A percentile compares a stretch with the other conserved stretches of the same genome.
These are phyloP conservation scores for Protomyces lactucae-debilis DNA, from an alignment of 1,139 yeast species.

Conservation along the genomic window DNA sequence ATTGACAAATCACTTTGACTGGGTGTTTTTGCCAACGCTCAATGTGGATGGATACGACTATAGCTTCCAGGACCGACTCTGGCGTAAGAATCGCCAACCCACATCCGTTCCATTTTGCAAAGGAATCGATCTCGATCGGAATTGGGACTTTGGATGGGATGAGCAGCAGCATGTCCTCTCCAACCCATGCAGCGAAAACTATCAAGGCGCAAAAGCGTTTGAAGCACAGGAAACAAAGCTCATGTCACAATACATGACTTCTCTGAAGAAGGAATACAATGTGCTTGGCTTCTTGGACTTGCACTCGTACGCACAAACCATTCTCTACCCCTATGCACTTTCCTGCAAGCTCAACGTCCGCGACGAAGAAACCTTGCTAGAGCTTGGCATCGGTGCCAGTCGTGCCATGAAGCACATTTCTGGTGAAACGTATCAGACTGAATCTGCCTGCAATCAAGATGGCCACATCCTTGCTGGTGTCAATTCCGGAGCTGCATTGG, in stretches of 20 bases:
- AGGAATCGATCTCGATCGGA: conserved; percentile 84
- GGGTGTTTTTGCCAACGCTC: conserved; percentile 70
- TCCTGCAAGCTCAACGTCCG: conserved; percentile 69
- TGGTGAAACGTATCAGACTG: conserved; percentile 62
- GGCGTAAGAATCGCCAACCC: conserved; percentile 85
- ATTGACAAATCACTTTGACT: conserved; percentile 53
- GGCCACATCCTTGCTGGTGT: conserved; percentile 49
- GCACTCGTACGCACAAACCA: conserved; percentile 71
- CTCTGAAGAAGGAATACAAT: conserved; percentile 47
- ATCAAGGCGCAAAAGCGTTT: conserved; percentile 69
- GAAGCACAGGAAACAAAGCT: conserved; percentile 69
- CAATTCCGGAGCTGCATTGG: conserved; percentile 78
- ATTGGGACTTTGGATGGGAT: conserved; percentile 69
- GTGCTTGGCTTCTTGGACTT: conserved; percentile 74
- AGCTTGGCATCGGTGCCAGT: conserved; percentile 73
- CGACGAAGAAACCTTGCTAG: conserved; percentile 74
- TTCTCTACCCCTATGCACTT: conserved; percentile 76
- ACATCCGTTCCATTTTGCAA: conserved; percentile 62
- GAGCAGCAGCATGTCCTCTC: conserved; percentile 3
- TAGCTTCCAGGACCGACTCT: conserved; percentile 79
- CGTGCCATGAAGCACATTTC: conserved; percentile 61
- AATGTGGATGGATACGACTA: conserved; percentile 90
- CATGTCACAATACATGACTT: conserved; percentile 57
- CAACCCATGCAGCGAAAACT: conserved; percentile 40
- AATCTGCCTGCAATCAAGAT: conserved; percentile 62